Percentiles rank a stretch among this genome's conserved stretches.
Evolutionary conservation across 2,329 filamentous ascomycete species (phyloP).

Genomic region (Ascochyta pisi): DNA sequence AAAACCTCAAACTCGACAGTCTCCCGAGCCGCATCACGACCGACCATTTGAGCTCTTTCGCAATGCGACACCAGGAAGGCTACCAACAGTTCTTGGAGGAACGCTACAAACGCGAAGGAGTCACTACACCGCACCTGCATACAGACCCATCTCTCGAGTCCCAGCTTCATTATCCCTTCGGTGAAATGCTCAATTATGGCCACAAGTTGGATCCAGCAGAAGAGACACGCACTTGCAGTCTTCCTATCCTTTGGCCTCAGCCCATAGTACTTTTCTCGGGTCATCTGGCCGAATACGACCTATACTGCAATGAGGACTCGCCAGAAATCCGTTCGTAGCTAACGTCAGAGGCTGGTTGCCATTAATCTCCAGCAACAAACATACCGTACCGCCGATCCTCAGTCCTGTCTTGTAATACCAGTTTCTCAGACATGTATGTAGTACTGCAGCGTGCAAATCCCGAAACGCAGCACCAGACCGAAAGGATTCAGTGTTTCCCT

Average conservation of each 20-base stretch:
- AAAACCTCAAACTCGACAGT: neutral
- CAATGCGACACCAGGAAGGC: conserved; percentile 27
- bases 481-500: neutral
- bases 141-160: conserved; percentile 1
- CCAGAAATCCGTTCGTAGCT: conserved; percentile 23
- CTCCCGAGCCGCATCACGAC: neutral
- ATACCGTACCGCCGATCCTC: neutral
- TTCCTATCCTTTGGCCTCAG: neutral
- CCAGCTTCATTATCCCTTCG: neutral
- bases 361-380: conserved; percentile 23
- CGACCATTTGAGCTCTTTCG: conserved; percentile 23
- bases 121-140: conserved; percentile 20
- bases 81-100: conserved; percentile 34
- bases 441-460: neutral
- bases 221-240: neutral
- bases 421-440: neutral
- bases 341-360: conserved; percentile 24
- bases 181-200: neutral
- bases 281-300: neutral
- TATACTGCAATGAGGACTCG: conserved; percentile 2
- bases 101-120: conserved; percentile 39
- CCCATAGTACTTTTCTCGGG: neutral
- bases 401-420: neutral
- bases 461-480: neutral
- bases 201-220: neutral